Percentiles rank a stretch among this genome's conserved stretches.
Conservation (phyloP, 1,139 yeast genomes). For the Candida labiduridarum region DNA sequence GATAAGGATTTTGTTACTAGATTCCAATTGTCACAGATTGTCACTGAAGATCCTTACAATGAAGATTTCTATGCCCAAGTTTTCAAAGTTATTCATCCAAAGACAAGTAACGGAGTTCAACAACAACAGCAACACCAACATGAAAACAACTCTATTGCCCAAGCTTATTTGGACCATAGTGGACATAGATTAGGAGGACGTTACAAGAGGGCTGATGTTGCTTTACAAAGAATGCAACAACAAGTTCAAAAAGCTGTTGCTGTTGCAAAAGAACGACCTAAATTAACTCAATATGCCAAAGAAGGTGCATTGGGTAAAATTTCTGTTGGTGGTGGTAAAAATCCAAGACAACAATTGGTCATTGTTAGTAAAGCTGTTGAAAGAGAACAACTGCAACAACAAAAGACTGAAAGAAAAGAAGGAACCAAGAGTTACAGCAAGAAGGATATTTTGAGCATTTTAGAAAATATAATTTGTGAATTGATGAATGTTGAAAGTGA, state of each 20-base stretch:
- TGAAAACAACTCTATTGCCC: conserved; percentile 71
- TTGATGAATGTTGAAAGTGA: conserved; percentile 82
- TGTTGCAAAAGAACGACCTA: conserved; percentile 89
- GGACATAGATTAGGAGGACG: conserved; percentile 92
- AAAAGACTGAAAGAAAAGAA: conserved; percentile 21
- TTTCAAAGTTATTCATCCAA: conserved; percentile 76
- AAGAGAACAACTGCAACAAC: conserved; percentile 42
- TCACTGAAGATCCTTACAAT: conserved; percentile 94
- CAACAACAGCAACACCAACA: conserved; percentile 23
- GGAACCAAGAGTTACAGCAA: conserved; percentile 38
- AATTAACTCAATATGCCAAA: conserved; percentile 66
- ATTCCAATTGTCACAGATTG: conserved; percentile 92
- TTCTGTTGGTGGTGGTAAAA: conserved; percentile 77
- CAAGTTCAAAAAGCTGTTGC: conserved; percentile 97
- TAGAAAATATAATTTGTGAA: conserved; percentile 79
- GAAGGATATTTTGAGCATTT: conserved; percentile 52
- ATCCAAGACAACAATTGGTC: conserved; percentile 86
- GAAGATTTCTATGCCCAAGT: conserved; percentile 98
- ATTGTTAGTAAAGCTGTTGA: conserved; percentile 60
- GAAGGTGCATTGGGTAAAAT: conserved; percentile 94
- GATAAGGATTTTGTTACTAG: conserved; percentile 95
- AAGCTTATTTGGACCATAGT: conserved; percentile 91
- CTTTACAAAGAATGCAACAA: conserved; percentile 96
- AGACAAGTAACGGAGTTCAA: conserved; percentile 49
- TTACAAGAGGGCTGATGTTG: conserved; percentile 88